Evolutionary conservation across 2,329 filamentous ascomycete species (phyloP).

Genomic region (Colletotrichum salicis): DNA sequence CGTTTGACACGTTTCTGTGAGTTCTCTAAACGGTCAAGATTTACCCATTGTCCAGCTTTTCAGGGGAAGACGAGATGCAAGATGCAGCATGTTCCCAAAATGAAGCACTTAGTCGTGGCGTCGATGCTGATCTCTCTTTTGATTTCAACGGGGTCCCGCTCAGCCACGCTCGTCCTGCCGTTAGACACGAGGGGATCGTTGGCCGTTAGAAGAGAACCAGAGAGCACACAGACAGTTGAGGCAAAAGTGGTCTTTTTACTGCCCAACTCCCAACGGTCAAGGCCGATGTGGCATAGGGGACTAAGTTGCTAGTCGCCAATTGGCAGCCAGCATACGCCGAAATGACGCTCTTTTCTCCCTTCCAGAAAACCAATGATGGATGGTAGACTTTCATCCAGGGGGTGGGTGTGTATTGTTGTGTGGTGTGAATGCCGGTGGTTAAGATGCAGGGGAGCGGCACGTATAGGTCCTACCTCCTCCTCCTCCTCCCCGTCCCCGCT

Average conservation of each 20-base stretch:
- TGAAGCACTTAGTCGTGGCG: neutral
- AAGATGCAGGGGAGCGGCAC: constrained; percentile 33
- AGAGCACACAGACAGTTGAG: neutral
- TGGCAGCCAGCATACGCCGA: neutral
- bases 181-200: constrained; percentile 16
- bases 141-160: neutral
- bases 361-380: constrained; percentile 4
- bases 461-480: constrained; percentile 17
- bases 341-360: constrained; percentile 13
- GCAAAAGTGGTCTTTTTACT: neutral
- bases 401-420: neutral
- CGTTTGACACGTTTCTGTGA: neutral
- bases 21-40: neutral
- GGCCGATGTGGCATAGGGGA: neutral
- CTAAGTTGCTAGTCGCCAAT: neutral
- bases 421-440: constrained; percentile 27
- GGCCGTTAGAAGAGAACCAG: neutral
- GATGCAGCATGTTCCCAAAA: neutral
- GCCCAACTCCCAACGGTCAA: neutral
- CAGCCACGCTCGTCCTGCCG: neutral
- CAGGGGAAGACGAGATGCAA: neutral
- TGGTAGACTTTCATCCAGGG: constrained; percentile 12
- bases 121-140: neutral
- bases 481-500: neutral
- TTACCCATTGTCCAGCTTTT: neutral